Percentiles rank a stretch among this genome's conserved stretches.
Conservation (phyloP, 257 asterid genomes). For the Solanum neorickii region DNA sequence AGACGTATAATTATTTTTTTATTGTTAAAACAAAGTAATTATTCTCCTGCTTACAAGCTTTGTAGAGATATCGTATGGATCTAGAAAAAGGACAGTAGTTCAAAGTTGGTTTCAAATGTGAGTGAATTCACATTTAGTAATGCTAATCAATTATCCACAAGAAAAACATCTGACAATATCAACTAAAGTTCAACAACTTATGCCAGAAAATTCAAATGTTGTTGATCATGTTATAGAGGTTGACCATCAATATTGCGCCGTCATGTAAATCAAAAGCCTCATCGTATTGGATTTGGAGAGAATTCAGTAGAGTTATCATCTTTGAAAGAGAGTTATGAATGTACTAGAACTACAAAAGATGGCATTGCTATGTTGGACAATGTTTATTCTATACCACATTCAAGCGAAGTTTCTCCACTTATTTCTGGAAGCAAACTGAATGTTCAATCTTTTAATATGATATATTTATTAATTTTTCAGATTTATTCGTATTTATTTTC, state of each 20-base stretch:
- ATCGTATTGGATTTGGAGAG: too few relatives aligned
- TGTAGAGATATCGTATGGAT: too few relatives aligned
- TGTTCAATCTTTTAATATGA: background rate
- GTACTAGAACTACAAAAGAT: too few relatives aligned
- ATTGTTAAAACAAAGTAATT: too few relatives aligned
- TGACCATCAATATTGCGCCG: background rate
- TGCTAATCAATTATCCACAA: background rate
- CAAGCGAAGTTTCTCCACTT: background rate
- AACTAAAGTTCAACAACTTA: background rate
- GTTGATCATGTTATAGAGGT: background rate
- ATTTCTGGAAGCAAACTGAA: background rate
- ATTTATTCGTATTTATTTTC: too few relatives aligned
- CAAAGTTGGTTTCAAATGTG: background rate
- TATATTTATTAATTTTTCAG: too few relatives aligned
- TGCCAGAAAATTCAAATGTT: background rate
- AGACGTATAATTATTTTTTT: too few relatives aligned
- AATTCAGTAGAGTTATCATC: too few relatives aligned
- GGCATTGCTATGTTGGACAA: too few relatives aligned
- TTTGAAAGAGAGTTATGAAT: too few relatives aligned
- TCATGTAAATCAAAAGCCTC: too few relatives aligned
- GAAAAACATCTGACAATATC: background rate
- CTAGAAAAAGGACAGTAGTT: too few relatives aligned
- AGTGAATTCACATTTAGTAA: background rate
- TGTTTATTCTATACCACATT: background rate
- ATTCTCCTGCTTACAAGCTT: background rate